These are phyloP conservation scores for Talaromyces sp. DNA, from an alignment of 2,329 filamentous ascomycete genomes.

Conservation along the genomic window DNA sequence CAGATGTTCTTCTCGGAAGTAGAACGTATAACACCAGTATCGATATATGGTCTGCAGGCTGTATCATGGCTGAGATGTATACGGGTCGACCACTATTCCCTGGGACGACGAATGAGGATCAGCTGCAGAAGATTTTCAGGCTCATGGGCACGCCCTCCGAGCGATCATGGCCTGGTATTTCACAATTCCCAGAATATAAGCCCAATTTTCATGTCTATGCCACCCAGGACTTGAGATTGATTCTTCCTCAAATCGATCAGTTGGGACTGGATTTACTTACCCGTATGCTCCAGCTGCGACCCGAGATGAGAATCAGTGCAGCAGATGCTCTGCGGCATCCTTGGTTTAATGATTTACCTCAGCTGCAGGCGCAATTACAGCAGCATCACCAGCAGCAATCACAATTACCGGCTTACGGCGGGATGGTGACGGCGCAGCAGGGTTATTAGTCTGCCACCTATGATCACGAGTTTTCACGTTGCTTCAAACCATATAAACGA, in stretches of 20 bases:
- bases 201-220: slow-evolving; percentile 89
- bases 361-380: slow-evolving; percentile 49
- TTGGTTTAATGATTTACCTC: slow-evolving; percentile 72
- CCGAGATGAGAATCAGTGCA: slow-evolving; percentile 85
- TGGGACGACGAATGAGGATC: slow-evolving; percentile 96
- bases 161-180: slow-evolving; percentile 91
- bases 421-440: slow-evolving; percentile 34
- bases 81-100: slow-evolving; percentile 93
- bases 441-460: slow-evolving; percentile 24
- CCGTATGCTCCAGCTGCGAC: slow-evolving; percentile 85
- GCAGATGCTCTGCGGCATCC: slow-evolving; percentile 80
- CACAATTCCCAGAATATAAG: slow-evolving; percentile 96
- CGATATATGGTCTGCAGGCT: slow-evolving; percentile 98
- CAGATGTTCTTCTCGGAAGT: slow-evolving; percentile 88
- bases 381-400: slow-evolving; percentile 27
- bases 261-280: slow-evolving; percentile 81
- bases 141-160: slow-evolving; percentile 98
- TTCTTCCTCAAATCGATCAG: slow-evolving; percentile 84
- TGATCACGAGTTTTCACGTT: too few species aligned
- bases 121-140: slow-evolving; percentile 93
- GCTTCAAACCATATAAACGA: neutral
- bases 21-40: slow-evolving; percentile 99
- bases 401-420: slow-evolving; percentile 34
- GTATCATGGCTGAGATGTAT: slow-evolving; percentile 99
- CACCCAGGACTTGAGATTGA: slow-evolving; percentile 80